Evolutionary conservation across 495 filamentous ascomycete species (phyloP), one percentile per base, ranked within the genome.

Genomic region (Daldinia decipiens): DNA sequence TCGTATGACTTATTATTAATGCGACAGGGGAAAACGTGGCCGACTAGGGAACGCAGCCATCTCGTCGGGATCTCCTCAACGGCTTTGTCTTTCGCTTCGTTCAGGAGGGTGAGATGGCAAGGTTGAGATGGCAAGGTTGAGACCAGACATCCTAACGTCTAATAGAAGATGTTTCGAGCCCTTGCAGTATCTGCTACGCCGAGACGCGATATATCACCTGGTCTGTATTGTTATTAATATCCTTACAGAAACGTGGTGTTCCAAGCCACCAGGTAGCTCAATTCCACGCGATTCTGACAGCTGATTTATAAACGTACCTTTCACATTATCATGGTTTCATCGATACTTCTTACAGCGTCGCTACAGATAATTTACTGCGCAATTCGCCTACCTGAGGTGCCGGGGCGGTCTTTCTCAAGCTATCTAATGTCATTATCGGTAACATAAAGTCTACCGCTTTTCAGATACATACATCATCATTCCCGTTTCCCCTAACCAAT

Each of bases 171-270:
- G 70, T 73, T 65, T 73, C 70, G 70, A 68, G 70, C 65, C 70
- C 65, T 73, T 73, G 70, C 70, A 73, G 70, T 66, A 58, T 53
- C 61, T 36, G 26, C 34, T 59, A 21, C 36, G 51, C 62, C 56
- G 70, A 69, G 70, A 69, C 70, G 61, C 56, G 70, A 73, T 65
- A 72, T 66, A 62, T 65, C 65, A 69, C 59, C 50, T 40, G 24
- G 36, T 68, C 57, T 64, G 43, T 61, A 65, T 52, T 47, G 70
- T 65, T 68, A 47, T 54, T 45, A 59, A 62, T 62, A 73, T 66
- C 65, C 70, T 73, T 73, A 73, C 70, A 69, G 58, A 58, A 73
- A 73, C 70, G 70, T 73, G 70, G 70, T 65, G 70, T 73, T 66
- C 65, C 66, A 73, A 73, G 70, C 70, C 70, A 69, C 70, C 36